Conservation (phyloP, 345 rosid genomes). For the Hevea brasiliensis region DNA sequence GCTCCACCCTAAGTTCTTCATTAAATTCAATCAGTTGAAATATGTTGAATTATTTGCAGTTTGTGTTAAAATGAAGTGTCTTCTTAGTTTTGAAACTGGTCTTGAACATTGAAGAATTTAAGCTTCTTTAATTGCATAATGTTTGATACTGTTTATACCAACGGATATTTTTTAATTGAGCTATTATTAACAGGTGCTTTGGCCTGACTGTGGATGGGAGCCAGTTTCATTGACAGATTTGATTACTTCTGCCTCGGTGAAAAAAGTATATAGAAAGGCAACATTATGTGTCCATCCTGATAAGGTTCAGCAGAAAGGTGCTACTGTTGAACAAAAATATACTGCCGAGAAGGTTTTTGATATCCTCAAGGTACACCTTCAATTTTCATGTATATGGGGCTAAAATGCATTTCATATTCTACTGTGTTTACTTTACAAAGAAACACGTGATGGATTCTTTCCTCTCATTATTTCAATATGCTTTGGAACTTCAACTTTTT, state of each 20-base stretch:
- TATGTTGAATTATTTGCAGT: too few species aligned
- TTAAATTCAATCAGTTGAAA: too few species aligned
- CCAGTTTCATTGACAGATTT: conserved; percentile 80
- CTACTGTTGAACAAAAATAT: conserved; percentile 79
- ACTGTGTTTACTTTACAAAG: too few species aligned
- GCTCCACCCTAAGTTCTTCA: too few species aligned
- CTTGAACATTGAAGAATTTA: conserved; percentile 1
- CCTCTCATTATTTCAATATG: too few species aligned
- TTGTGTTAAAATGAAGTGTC: too few species aligned
- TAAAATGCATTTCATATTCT: too few species aligned
- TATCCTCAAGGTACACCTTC: conserved; percentile 70
- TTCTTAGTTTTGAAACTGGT: conserved; percentile 1
- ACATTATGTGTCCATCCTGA: conserved; percentile 88
- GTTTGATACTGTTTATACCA: not conserved
- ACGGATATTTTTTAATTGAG: conserved; percentile 9
- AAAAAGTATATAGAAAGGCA: conserved; percentile 87
- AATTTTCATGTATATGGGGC: not conserved
- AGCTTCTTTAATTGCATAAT: conserved; percentile 2
- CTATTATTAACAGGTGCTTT: conserved; percentile 67
- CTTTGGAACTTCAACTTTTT: too few species aligned
- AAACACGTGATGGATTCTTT: too few species aligned
- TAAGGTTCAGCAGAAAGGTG: conserved; percentile 98
- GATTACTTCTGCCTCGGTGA: conserved; percentile 79
- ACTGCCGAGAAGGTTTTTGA: conserved; percentile 95
- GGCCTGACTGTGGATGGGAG: conserved; percentile 91